These are phyloP conservation scores for Fusarium odoratissimum DNA, from an alignment of 2,329 filamentous ascomycete species.

Conservation along the genomic window DNA sequence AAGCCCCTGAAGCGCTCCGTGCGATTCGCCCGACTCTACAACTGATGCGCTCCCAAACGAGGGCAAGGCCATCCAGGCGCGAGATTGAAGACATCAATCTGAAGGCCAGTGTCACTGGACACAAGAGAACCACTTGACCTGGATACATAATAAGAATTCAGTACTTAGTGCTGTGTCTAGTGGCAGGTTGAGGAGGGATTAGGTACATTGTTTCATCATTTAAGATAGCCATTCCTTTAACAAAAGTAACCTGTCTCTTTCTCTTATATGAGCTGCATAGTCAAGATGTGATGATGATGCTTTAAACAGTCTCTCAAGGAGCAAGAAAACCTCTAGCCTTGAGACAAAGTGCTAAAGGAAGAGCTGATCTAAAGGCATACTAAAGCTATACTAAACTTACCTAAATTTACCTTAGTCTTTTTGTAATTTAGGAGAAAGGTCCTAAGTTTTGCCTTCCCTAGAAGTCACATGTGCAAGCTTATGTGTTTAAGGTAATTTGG, in stretches of 20 bases:
- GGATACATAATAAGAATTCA: not conserved
- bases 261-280: not conserved
- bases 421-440: not conserved
- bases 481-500: not conserved
- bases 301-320: not conserved
- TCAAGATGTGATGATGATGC: not conserved
- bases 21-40: constrained; percentile 36
- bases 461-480: not conserved
- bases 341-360: not conserved
- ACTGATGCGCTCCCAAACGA: constrained; percentile 20
- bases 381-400: not conserved
- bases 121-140: constrained; percentile 1
- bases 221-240: constrained; percentile 38
- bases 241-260: constrained; percentile 33
- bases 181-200: constrained; percentile 17
- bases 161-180: not conserved
- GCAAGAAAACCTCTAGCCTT: not conserved
- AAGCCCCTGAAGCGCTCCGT: constrained; percentile 1
- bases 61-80: constrained; percentile 10
- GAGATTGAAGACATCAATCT: not conserved
- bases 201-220: constrained; percentile 30
- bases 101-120: not conserved
- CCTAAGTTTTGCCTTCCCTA: not conserved
- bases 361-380: not conserved
- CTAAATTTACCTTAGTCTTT: not conserved